Base-by-base conservation (phyloP, 148 eudicot species). In the Rhododendron simsii region DNA sequence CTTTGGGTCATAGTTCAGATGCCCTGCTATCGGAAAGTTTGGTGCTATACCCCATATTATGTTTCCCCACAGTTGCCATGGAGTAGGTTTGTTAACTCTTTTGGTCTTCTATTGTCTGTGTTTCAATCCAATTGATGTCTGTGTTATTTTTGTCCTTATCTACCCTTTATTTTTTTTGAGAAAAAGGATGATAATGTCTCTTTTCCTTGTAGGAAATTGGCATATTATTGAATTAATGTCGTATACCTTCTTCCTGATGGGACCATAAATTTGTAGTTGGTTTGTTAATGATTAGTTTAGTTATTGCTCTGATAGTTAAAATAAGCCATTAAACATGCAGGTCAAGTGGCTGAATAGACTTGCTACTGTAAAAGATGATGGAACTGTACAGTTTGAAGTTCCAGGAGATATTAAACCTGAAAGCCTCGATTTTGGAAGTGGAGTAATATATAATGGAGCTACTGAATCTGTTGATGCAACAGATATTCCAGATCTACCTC, bases 381-480 rank as follows among this genome's bases (percentile, higher is more conserved):
- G 98, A 73, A 94, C 98, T 37, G 96, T 96, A 69, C 92, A 92
- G 89, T 89, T 96, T 87, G 96, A 96, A 87, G 93, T 96, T 78
- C 95, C 98, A 21, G 95, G 87, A 84, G 94, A 94, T 89, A 87
- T 92, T 82, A 91, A 90, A 83, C 88, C 93, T 28, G 91, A 84
- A 21, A 87, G 87, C 82, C 87, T 91, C 69, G 92, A 86, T 65
- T 91, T 89, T 88, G 94, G 88, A 83, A 61, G 91, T 73, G 90
- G 89, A 83, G 90, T 84, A 84, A 55, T 79, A 53, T 87, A 76
- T 85, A 61, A 89, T 88, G 95, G 88, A 88, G 86, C 79, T n/a
- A 67, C 39, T 82, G 91, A 91, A 69, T 77, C 81, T 86, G 76
- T 87, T 67, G 92, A 91, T 83, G 78, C 65, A 57, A 48, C 83